These are phyloP conservation scores for Sporothrix brunneoviolacea DNA, from an alignment of 2,329 filamentous ascomycete species.

Conservation along the genomic window DNA sequence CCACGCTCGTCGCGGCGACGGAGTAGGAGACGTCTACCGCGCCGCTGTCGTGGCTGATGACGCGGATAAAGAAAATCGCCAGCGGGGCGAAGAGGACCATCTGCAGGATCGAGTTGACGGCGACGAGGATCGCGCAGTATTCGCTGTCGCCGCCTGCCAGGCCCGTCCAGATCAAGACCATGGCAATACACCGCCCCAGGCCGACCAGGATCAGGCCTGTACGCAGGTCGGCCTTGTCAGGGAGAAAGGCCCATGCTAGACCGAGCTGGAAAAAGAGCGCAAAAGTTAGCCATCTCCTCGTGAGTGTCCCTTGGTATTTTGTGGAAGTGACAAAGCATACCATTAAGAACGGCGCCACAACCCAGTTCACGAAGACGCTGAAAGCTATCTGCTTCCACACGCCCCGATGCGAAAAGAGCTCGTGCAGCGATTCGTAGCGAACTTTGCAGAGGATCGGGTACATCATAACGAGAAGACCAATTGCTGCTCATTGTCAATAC, in stretches of 20 bases:
- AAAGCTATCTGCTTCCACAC: slow-evolving; percentile 78
- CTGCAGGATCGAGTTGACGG: slow-evolving; percentile 67
- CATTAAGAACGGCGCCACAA: slow-evolving; percentile 77
- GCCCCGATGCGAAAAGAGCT: slow-evolving; percentile 50
- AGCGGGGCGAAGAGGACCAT: slow-evolving; percentile 67
- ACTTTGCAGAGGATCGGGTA: slow-evolving; percentile 89
- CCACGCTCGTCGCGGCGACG: slow-evolving; percentile 71
- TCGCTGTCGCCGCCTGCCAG: slow-evolving; percentile 67
- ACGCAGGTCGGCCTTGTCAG: slow-evolving; percentile 49
- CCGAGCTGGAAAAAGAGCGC: slow-evolving; percentile 41
- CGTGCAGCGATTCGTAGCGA: slow-evolving; percentile 66
- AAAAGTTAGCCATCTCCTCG: neutral
- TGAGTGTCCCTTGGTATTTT: neutral
- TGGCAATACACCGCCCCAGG: slow-evolving; percentile 79
- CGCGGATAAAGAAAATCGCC: slow-evolving; percentile 60
- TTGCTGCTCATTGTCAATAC: slow-evolving; percentile 39
- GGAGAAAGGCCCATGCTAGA: slow-evolving; percentile 62
- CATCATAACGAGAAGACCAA: slow-evolving; percentile 87
- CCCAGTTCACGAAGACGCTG: slow-evolving; percentile 74
- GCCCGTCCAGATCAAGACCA: slow-evolving; percentile 67
- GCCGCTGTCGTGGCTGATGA: slow-evolving; percentile 50
- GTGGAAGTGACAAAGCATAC: slow-evolving; percentile 32
- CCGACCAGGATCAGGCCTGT: slow-evolving; percentile 76
- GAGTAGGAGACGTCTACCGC: slow-evolving; percentile 46
- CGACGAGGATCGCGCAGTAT: slow-evolving; percentile 77